phyloP scores from a whole-genome alignment of 2,329 filamentous ascomycete species.

The Colletotrichum sp. region DNA sequence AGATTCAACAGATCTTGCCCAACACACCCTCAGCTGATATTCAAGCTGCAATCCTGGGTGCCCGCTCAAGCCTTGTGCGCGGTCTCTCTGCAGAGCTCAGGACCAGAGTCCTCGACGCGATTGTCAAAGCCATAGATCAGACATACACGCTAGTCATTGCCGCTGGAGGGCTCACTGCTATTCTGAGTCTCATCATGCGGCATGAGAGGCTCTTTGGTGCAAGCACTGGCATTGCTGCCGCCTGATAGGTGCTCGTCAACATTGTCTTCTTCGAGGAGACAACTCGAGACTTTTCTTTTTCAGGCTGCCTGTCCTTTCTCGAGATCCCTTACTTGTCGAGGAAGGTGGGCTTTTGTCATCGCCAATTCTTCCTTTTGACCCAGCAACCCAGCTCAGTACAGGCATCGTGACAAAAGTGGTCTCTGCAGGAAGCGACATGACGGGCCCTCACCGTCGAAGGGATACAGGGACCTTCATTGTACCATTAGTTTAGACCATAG shows the following conservation, averaged over 20 bases:
- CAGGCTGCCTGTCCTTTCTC: background rate
- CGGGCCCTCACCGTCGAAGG: accelerated
- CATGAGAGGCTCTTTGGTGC: conserved; percentile 34
- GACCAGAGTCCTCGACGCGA: background rate
- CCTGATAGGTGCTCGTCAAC: background rate
- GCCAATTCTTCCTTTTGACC: background rate
- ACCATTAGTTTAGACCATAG: background rate
- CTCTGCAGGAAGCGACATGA: background rate
- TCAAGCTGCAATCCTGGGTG: background rate
- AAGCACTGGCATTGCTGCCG: background rate
- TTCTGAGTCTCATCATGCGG: conserved; percentile 37
- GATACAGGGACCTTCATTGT: background rate
- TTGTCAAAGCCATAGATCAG: background rate
- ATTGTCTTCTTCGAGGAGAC: background rate
- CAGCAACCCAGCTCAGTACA: background rate
- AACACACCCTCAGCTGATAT: background rate
- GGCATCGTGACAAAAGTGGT: background rate
- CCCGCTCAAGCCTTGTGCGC: background rate
- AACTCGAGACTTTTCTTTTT: background rate
- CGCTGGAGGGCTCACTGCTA: conserved; percentile 32
- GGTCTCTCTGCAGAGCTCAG: background rate
- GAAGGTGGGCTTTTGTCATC: background rate
- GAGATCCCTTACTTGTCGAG: background rate
- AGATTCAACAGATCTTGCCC: background rate
- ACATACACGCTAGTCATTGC: conserved; percentile 36